A percentile compares a stretch with the other conserved stretches of the same genome.
These are phyloP conservation scores for Dryadomyces sulphureus DNA, from an alignment of 2,329 filamentous ascomycete genomes.

Conservation along the genomic window DNA sequence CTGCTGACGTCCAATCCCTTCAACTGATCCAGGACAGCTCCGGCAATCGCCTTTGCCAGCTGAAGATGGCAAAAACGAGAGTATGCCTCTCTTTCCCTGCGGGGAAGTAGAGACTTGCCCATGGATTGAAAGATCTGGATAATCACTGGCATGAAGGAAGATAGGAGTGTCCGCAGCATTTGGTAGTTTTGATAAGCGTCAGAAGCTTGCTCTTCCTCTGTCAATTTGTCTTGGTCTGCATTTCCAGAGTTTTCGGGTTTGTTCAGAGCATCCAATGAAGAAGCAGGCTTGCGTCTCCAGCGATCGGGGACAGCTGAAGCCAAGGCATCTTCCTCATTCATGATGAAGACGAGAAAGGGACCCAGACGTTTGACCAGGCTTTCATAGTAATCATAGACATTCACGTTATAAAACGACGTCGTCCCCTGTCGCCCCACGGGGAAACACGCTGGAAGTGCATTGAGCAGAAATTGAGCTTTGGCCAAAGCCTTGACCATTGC, in stretches of 20 bases:
- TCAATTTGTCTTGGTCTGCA: constrained; percentile 17
- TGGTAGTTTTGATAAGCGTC: constrained; percentile 56
- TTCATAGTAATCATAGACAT: constrained; percentile 72
- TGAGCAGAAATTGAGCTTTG: constrained; percentile 60
- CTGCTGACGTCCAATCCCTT: constrained; percentile 30
- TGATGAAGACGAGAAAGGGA: constrained; percentile 59
- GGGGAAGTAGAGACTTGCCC: constrained; percentile 65
- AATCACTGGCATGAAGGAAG: constrained; percentile 64
- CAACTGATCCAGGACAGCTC: constrained; percentile 55
- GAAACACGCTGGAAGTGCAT: constrained; percentile 61
- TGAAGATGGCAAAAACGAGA: constrained; percentile 36
- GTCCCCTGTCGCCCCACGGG: constrained; percentile 49
- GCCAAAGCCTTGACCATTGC: constrained; percentile 64
- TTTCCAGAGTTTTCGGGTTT: background rate
- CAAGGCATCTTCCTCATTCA: constrained; percentile 73
- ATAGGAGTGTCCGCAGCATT: constrained; percentile 60
- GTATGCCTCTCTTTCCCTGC: constrained; percentile 54
- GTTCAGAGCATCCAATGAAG: constrained; percentile 2
- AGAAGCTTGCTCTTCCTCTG: constrained; percentile 24
- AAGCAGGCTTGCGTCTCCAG: constrained; percentile 29
- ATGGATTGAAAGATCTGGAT: constrained; percentile 75
- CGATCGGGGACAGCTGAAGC: constrained; percentile 57
- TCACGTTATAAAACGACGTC: constrained; percentile 58
- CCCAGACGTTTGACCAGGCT: constrained; percentile 62
- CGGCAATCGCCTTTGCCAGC: constrained; percentile 52